Conservation (phyloP, 352 stramenopile genomes). For the Peronospora farinosa region DNA sequence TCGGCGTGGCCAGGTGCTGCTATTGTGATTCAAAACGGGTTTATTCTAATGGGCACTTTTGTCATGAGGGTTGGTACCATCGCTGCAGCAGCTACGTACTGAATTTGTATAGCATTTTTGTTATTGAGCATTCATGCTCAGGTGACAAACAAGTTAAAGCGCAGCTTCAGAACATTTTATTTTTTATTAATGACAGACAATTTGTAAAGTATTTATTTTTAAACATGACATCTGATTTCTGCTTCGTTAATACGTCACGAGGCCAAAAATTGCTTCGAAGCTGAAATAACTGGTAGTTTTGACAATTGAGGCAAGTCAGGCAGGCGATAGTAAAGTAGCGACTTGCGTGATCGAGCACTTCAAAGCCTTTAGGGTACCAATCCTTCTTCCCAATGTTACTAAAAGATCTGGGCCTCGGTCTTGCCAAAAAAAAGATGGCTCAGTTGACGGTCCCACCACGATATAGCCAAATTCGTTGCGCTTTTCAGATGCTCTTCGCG, state of each 20-base stretch:
- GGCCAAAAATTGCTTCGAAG: no score
- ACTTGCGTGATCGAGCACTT: neutral
- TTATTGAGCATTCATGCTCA: neutral
- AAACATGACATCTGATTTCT: no score
- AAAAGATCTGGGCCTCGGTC: slow-evolving; percentile 74
- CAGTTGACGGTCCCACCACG: slow-evolving; percentile 51
- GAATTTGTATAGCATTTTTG: neutral
- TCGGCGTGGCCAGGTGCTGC: slow-evolving; percentile 50
- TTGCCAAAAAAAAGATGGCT: slow-evolving; percentile 75
- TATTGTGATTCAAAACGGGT: slow-evolving; percentile 55
- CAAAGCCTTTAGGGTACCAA: slow-evolving; percentile 1
- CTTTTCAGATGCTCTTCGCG: slow-evolving; percentile 52
- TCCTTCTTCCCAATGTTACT: slow-evolving; percentile 16
- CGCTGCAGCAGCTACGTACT: slow-evolving; percentile 27
- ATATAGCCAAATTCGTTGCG: slow-evolving; percentile 40
- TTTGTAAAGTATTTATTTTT: no score
- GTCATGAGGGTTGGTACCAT: slow-evolving; percentile 51
- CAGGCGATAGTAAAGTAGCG: no score
- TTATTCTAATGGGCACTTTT: slow-evolving; percentile 51
- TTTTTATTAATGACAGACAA: no score
- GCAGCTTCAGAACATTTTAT: neutral
- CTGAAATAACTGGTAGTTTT: no score
- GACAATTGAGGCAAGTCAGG: no score
- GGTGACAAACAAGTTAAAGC: neutral
- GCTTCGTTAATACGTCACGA: no score